These are phyloP conservation scores for Ceratocystis harringtonii DNA, from an alignment of 2,329 filamentous ascomycete genomes.

Conservation along the genomic window DNA sequence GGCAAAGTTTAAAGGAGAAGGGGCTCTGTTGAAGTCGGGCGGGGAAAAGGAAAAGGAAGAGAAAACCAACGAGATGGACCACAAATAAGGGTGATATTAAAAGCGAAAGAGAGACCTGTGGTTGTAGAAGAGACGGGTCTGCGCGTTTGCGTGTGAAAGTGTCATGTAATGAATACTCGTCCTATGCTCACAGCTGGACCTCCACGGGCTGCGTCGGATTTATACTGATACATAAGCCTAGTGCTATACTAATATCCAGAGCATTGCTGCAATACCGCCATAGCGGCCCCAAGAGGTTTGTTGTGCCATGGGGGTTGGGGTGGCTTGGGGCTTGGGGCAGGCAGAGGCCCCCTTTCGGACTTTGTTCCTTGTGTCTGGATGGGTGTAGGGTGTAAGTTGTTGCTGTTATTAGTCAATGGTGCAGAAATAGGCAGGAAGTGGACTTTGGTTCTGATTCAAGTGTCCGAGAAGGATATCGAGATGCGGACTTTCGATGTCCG, in stretches of 20 bases:
- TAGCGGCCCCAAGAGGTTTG: not conserved
- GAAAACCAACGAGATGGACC: not conserved
- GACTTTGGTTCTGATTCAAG: not conserved
- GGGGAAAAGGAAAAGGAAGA: not conserved
- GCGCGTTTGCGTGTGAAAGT: not conserved
- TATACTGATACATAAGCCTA: not conserved
- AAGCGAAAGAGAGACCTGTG: not conserved
- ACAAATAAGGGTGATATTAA: too few species aligned
- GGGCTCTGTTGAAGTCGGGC: too few species aligned
- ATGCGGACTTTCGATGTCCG: too few species aligned
- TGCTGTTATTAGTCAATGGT: too few species aligned
- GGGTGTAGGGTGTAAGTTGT: not conserved
- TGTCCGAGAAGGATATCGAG: too few species aligned
- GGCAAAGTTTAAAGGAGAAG: too few species aligned
- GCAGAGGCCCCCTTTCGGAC: not conserved
- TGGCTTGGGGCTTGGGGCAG: not conserved
- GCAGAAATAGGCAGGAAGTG: not conserved
- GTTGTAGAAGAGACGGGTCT: not conserved
- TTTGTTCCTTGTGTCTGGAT: not conserved
- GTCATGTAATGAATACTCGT: not conserved
- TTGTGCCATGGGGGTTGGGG: not conserved
- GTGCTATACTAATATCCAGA: not conserved
- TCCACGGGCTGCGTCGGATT: not conserved
- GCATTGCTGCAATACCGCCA: not conserved
- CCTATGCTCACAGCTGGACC: not conserved